These are phyloP conservation scores for Angophora floribunda DNA, from an alignment of 345 rosid species.

Conservation along the genomic window DNA sequence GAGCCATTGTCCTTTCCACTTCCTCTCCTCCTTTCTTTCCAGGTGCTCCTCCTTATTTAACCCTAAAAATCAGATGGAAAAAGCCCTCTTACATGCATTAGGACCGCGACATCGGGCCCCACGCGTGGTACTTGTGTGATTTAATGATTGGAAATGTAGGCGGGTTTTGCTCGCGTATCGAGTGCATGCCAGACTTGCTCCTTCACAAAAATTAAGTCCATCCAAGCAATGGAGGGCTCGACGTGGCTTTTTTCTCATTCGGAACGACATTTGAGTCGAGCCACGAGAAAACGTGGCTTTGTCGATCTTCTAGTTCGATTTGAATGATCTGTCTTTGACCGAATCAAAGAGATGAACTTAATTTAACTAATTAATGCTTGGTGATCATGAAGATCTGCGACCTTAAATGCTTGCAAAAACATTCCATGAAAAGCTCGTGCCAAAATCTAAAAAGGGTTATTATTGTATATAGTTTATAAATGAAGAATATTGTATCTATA, in stretches of 20 bases:
- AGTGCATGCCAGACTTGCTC: neutral
- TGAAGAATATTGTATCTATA: neutral
- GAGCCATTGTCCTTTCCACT: neutral
- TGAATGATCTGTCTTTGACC: neutral
- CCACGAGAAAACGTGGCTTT: neutral
- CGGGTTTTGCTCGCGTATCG: neutral
- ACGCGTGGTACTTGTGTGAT: neutral
- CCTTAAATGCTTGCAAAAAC: neutral
- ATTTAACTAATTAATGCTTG: rapidly evolving
- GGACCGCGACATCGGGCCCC: neutral
- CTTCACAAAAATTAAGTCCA: neutral
- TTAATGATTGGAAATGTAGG: neutral
- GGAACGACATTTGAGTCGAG: neutral
- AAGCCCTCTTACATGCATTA: too few species aligned
- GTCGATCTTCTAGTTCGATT: neutral
- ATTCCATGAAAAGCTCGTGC: neutral
- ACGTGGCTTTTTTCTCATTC: neutral
- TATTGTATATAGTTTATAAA: neutral
- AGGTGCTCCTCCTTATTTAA: neutral
- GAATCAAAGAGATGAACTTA: neutral
- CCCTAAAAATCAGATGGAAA: neutral
- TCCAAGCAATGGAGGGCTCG: neutral
- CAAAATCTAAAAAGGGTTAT: neutral
- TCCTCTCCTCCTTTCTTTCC: neutral
- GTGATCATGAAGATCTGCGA: neutral